A percentile compares a stretch with the other conserved stretches of the same genome.
phyloP scores from a whole-genome alignment of 495 filamentous ascomycete genomes.

The Echria macrotheca region DNA sequence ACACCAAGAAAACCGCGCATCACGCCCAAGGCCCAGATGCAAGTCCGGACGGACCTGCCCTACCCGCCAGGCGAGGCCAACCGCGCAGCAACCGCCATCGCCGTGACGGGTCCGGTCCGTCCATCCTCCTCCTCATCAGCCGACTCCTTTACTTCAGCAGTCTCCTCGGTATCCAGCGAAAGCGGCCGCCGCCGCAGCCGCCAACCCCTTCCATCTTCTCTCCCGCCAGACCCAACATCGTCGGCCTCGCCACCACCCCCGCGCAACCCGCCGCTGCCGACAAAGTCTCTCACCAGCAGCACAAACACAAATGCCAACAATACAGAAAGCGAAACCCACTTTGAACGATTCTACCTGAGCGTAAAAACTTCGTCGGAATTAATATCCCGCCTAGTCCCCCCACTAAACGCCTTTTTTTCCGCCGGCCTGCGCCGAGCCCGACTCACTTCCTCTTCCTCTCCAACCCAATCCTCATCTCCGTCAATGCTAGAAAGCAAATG shows the following conservation, averaged over 20 bases:
- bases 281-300: background rate
- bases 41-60: constrained; percentile 22
- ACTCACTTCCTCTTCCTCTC: constrained; percentile 1
- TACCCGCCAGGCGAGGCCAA: constrained; percentile 15
- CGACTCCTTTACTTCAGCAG: constrained; percentile 62
- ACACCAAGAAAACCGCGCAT: background rate
- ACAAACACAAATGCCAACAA: background rate
- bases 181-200: background rate
- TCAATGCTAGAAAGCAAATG: constrained; percentile 53
- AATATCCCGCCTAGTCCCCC: constrained; percentile 57
- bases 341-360: constrained; percentile 69
- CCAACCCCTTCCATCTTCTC: too few relatives aligned
- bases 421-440: constrained; percentile 34
- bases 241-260: constrained; percentile 1
- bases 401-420: constrained; percentile 55
- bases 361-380: constrained; percentile 59
- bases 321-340: constrained; percentile 50
- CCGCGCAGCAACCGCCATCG: constrained; percentile 27
- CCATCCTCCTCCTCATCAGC: constrained; percentile 57
- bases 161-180: constrained; percentile 32
- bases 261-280: background rate
- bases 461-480: constrained; percentile 33
- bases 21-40: constrained; percentile 15
- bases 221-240: constrained; percentile 12
- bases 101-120: background rate